Conservation (phyloP, 768 basidiomycete genomes). For the Lentinula sp. region DNA sequence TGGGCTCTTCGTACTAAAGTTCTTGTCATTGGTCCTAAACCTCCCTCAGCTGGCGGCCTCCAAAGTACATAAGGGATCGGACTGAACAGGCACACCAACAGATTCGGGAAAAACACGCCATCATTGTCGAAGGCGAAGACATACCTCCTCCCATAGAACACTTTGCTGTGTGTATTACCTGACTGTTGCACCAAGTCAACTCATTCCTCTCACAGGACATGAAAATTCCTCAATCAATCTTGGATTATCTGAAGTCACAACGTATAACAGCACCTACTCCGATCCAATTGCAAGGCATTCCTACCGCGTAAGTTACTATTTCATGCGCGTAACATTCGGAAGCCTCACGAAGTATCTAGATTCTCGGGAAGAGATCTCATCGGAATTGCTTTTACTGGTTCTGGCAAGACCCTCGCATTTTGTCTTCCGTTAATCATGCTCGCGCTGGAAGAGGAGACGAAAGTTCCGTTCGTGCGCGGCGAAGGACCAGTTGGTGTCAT, state of each 20-base stretch:
- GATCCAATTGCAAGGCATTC: conserved; percentile 96
- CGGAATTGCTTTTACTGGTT: conserved; percentile 98
- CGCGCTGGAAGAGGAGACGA: conserved; percentile 88
- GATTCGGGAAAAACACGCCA: conserved; percentile 87
- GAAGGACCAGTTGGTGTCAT: conserved; percentile 98
- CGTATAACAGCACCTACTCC: conserved; percentile 87
- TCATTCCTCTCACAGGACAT: conserved; percentile 63
- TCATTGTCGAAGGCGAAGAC: conserved; percentile 90
- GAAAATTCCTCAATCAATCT: conserved; percentile 89
- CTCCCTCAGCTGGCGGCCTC: conserved; percentile 74
- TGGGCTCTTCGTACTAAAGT: conserved; percentile 20
- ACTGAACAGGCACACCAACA: conserved; percentile 62
- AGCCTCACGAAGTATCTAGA: conserved; percentile 33
- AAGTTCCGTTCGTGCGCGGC: conserved; percentile 82
- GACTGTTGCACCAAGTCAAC: conserved; percentile 5
- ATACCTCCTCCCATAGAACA: conserved; percentile 90
- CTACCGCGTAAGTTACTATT: conserved; percentile 67
- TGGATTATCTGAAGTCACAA: conserved; percentile 79
- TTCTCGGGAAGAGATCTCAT: conserved; percentile 97
- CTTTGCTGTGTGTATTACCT: conserved; percentile 52
- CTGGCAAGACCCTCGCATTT: conserved; percentile 98
- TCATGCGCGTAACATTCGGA: neutral
- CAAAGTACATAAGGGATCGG: conserved; percentile 71
- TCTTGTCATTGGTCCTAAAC: neutral
- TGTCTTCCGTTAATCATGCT: conserved; percentile 97